Conservation (phyloP, 2,329 filamentous ascomycete species). For the Cladosporium sphaerospermum region DNA sequence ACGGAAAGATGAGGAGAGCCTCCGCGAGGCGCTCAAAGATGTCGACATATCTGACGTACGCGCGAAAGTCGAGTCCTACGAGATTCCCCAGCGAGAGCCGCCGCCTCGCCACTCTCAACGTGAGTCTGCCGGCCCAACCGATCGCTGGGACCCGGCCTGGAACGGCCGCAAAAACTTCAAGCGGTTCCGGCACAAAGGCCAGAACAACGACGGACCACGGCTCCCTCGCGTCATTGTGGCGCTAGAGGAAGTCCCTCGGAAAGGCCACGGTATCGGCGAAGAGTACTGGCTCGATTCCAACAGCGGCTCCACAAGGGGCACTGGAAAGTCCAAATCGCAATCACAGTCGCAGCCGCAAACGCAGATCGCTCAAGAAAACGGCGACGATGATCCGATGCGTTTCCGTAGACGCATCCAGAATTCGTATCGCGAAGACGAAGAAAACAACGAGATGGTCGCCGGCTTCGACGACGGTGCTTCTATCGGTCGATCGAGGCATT, state of each 20-base stretch:
- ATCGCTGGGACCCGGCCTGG: conserved; percentile 82
- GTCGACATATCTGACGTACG: conserved; percentile 69
- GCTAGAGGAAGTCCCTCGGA: conserved; percentile 64
- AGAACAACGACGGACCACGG: conserved; percentile 40
- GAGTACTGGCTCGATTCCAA: conserved; percentile 59
- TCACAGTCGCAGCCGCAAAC: conserved; percentile 11
- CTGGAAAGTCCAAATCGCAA: conserved; percentile 19
- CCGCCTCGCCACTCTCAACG: conserved; percentile 22
- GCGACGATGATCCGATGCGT: conserved; percentile 19
- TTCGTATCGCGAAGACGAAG: conserved; percentile 25
- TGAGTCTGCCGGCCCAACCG: conserved; percentile 39
- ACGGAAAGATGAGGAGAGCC: conserved; percentile 60
- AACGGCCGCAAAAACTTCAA: conserved; percentile 97
- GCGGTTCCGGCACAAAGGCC: conserved; percentile 61
- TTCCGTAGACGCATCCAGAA: conserved; percentile 27
- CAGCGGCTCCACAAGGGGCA: conserved; percentile 16
- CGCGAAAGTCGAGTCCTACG: conserved; percentile 71
- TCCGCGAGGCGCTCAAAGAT: conserved; percentile 52
- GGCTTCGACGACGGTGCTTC: conserved; percentile 13
- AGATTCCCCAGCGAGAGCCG: conserved; percentile 44
- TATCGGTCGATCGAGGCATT: conserved; percentile 15
- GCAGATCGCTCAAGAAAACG: conserved; percentile 13
- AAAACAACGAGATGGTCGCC: conserved; percentile 16
- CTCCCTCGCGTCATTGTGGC: conserved; percentile 59
- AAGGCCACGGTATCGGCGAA: conserved; percentile 67